Evolutionary conservation across 345 rosid genomes (phyloP).

Genomic region (Euphorbia peplus): DNA sequence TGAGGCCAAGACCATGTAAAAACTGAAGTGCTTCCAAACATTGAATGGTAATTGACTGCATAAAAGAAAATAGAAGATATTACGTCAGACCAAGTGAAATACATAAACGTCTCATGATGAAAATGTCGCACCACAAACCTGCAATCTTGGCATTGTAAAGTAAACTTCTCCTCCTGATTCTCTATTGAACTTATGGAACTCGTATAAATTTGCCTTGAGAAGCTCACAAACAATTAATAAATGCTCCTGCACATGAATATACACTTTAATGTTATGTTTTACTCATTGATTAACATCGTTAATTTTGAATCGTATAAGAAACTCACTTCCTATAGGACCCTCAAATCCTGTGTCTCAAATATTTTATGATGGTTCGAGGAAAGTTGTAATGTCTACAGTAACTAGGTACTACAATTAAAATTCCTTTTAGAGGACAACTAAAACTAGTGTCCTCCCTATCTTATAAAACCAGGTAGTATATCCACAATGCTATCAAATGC

Average conservation of each 20-base stretch:
- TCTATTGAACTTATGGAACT: conserved; percentile 95
- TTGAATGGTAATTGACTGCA: conserved; percentile 95
- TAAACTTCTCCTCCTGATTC: conserved; percentile 99
- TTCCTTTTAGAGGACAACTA: neutral
- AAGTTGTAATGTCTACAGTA: neutral
- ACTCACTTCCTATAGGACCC: neutral
- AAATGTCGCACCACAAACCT: conserved; percentile 48
- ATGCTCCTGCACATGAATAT: conserved; percentile 70
- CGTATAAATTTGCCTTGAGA: conserved; percentile 96
- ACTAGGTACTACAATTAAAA: neutral
- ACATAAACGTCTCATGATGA: conserved; percentile 10
- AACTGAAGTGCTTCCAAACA: conserved; percentile 95
- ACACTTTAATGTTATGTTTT: neutral
- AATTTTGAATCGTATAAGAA: neutral
- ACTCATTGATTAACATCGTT: neutral
- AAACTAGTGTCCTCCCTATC: neutral
- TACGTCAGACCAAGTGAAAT: conserved; percentile 16
- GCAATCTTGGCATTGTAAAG: conserved; percentile 98
- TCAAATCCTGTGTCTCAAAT: neutral
- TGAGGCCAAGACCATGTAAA: conserved; percentile 93
- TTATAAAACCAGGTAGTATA: neutral
- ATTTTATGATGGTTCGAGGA: neutral
- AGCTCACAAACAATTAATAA: conserved; percentile 96
- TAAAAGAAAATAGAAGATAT: conserved; percentile 26
- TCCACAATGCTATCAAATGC: neutral